A percentile compares a stretch with the other conserved stretches of the same genome.
Conservation (phyloP, 768 basidiomycete species). For the Russula virescens region DNA sequence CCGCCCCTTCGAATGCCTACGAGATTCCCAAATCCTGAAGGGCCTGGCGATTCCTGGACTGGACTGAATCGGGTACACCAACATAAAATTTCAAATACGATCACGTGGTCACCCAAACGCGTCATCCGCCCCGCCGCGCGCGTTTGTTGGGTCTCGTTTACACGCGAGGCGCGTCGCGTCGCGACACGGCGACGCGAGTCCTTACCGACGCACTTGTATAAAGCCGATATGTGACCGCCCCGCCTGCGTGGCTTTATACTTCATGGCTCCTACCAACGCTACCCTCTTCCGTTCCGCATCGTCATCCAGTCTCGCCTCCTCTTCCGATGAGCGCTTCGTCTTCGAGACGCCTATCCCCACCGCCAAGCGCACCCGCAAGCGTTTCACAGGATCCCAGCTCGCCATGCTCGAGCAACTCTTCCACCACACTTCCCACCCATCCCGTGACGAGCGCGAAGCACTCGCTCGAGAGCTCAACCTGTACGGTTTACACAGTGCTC, state of each 20-base stretch:
- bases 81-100: not conserved
- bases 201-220: not conserved
- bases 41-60: no score
- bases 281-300: slow-evolving; percentile 19
- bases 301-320: slow-evolving; percentile 19
- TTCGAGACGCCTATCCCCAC: not conserved
- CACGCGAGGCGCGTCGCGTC: slow-evolving; percentile 15
- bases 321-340: slow-evolving; percentile 13
- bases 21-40: no score
- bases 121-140: not conserved
- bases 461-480: slow-evolving; percentile 21
- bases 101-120: not conserved
- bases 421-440: slow-evolving; percentile 22
- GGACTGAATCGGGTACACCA: no score
- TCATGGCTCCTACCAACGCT: slow-evolving; percentile 12
- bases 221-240: slow-evolving; percentile 5
- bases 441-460: slow-evolving; percentile 24
- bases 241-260: not conserved
- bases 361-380: slow-evolving; percentile 23
- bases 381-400: slow-evolving; percentile 23
- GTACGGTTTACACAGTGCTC: slow-evolving; percentile 1
- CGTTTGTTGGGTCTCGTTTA: slow-evolving; percentile 7
- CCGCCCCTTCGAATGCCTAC: no score
- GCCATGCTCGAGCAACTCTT: slow-evolving; percentile 23
- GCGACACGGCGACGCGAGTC: not conserved